Evolutionary conservation across 148 eudicot species (phyloP).

Genomic region (Arbutus unedo): DNA sequence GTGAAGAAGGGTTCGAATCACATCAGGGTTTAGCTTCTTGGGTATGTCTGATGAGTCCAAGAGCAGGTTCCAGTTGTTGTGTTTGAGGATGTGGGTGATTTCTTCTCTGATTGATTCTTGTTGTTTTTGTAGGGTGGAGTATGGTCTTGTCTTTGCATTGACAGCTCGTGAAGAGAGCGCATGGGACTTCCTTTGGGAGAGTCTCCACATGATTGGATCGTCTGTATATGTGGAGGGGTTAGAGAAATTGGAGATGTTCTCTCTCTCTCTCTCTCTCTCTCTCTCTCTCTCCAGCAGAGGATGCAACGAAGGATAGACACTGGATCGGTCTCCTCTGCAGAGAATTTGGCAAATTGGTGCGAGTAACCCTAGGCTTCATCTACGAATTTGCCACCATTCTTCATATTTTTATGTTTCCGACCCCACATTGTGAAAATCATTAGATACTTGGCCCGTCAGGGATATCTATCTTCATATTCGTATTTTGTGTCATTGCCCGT

Average conservation of each 20-base stretch:
- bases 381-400: background rate
- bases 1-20: constrained; percentile 58
- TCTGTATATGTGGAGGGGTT: background rate
- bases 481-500: too few species aligned
- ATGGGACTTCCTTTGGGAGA: background rate
- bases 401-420: background rate
- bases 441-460: too few species aligned
- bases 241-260: background rate
- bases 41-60: constrained; percentile 47
- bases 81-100: constrained; percentile 45
- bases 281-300: background rate
- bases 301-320: background rate
- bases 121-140: background rate
- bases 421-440: background rate
- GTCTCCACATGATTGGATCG: constrained; percentile 8
- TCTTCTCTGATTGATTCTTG: constrained; percentile 11
- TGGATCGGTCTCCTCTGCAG: background rate
- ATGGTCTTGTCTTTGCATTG: background rate
- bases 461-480: too few species aligned
- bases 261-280: background rate
- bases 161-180: background rate
- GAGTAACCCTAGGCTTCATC: background rate
- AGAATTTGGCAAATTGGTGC: background rate
- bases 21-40: constrained; percentile 59
- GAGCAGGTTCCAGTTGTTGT: constrained; percentile 49